A percentile compares a stretch with the other conserved stretches of the same genome.
Evolutionary conservation across 2,329 filamentous ascomycete genomes (phyloP).

Genomic region (Nannizziopsis arthrosporioides): DNA sequence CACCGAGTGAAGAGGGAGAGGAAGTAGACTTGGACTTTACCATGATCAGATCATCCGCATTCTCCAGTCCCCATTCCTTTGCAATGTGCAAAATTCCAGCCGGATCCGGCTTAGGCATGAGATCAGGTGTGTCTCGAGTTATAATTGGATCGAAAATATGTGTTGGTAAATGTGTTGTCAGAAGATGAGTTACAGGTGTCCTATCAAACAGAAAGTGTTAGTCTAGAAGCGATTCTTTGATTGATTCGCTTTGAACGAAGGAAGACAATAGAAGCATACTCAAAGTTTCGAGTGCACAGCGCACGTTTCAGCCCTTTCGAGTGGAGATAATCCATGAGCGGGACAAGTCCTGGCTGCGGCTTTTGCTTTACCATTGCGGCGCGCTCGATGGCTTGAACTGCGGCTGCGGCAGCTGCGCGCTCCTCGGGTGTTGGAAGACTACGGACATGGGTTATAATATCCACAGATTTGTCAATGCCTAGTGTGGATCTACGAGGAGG

Average conservation of each 20-base stretch:
- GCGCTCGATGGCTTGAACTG: conserved; percentile 69
- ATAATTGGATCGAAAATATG: conserved; percentile 66
- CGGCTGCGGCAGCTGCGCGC: conserved; percentile 55
- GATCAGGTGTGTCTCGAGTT: conserved; percentile 61
- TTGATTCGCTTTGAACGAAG: background rate
- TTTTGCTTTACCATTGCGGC: conserved; percentile 66
- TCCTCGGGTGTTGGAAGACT: conserved; percentile 49
- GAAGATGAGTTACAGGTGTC: conserved; percentile 33
- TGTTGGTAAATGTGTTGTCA: conserved; percentile 59
- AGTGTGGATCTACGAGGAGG: conserved; percentile 43
- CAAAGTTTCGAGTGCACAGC: conserved; percentile 92
- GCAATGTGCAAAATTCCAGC: conserved; percentile 83
- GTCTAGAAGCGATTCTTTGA: background rate
- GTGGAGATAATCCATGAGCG: conserved; percentile 75
- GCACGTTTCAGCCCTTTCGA: conserved; percentile 56
- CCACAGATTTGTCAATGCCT: conserved; percentile 56
- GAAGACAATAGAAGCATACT: conserved; percentile 34
- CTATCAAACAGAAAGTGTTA: conserved; percentile 16
- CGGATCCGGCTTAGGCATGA: conserved; percentile 68
- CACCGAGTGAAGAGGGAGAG: background rate
- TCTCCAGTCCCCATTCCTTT: conserved; percentile 54
- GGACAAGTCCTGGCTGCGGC: conserved; percentile 66
- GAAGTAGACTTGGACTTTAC: conserved; percentile 27
- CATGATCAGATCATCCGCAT: conserved; percentile 44
- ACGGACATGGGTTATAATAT: conserved; percentile 86